phyloP scores from a whole-genome alignment of 805 yeast species.

The Priceomyces medius region DNA sequence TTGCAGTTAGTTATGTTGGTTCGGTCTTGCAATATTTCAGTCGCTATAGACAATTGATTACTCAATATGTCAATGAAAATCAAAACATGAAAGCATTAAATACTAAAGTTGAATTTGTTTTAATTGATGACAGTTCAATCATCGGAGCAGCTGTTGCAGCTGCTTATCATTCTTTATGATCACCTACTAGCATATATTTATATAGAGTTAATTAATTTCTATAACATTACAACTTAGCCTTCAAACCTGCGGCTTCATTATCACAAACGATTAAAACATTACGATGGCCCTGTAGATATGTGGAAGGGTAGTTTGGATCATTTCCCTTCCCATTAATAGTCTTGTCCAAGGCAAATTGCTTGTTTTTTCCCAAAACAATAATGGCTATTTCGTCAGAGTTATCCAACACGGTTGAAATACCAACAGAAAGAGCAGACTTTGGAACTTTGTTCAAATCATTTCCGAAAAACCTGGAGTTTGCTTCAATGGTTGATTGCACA shows the following conservation, averaged over 20 bases:
- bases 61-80: slow-evolving; percentile 21
- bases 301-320: slow-evolving; percentile 46
- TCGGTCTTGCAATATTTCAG: slow-evolving; percentile 48
- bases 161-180: slow-evolving; percentile 23
- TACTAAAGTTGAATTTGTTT: slow-evolving; percentile 34
- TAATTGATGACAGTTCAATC: slow-evolving; percentile 46
- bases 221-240: slow-evolving; percentile 28
- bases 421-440: slow-evolving; percentile 50
- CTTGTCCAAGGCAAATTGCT: slow-evolving; percentile 46
- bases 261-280: slow-evolving; percentile 49
- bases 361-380: slow-evolving; percentile 50
- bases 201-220: background rate
- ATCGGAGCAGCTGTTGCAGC: slow-evolving; percentile 59
- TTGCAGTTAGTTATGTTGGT: slow-evolving; percentile 51
- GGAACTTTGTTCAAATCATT: slow-evolving; percentile 50
- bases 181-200: background rate
- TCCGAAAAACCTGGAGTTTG: slow-evolving; percentile 53
- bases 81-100: slow-evolving; percentile 23
- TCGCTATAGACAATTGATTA: slow-evolving; percentile 33
- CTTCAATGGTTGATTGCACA: slow-evolving; percentile 50
- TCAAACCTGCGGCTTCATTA: slow-evolving; percentile 44
- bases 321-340: slow-evolving; percentile 40
- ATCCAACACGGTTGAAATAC: slow-evolving; percentile 56
- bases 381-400: slow-evolving; percentile 53
- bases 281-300: slow-evolving; percentile 48